Percentiles rank a stretch among this genome's conserved stretches.
Evolutionary conservation across 306 rosid species (phyloP).

Genomic region (Quercus wislizeni): DNA sequence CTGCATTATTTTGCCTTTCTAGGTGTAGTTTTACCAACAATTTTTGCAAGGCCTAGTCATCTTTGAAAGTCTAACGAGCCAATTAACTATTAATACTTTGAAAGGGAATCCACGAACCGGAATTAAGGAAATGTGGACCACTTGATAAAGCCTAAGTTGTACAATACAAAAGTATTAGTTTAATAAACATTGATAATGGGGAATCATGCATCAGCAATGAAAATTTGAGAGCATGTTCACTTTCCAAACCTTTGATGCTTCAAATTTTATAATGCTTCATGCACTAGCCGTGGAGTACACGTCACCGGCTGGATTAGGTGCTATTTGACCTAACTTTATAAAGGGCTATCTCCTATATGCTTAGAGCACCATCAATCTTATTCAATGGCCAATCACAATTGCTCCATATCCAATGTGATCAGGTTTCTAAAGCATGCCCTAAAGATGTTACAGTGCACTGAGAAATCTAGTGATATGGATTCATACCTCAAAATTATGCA

Average conservation of each 20-base stretch:
- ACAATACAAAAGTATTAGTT: neutral
- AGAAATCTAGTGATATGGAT: too few species aligned
- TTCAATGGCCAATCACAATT: neutral
- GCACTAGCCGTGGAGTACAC: slow-evolving; percentile 38
- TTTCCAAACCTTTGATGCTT: slow-evolving; percentile 28
- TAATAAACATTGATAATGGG: slow-evolving; percentile 24
- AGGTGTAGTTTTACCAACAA: slow-evolving; percentile 24
- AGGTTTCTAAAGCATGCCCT: too few species aligned
- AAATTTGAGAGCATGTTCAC: slow-evolving; percentile 26
- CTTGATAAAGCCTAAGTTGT: slow-evolving; percentile 26
- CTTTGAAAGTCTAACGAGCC: slow-evolving; percentile 27
- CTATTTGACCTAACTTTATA: neutral
- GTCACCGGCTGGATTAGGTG: slow-evolving; percentile 16
- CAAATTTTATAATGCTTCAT: slow-evolving; percentile 17
- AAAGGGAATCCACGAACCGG: slow-evolving; percentile 34
- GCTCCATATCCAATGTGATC: neutral
- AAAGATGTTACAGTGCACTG: too few species aligned
- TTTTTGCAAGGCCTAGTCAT: neutral
- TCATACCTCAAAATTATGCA: neutral
- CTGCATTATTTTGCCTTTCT: slow-evolving; percentile 9
- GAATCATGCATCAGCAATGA: slow-evolving; percentile 21
- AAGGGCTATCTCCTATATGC: neutral
- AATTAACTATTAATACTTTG: slow-evolving; percentile 24
- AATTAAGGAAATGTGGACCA: slow-evolving; percentile 36
- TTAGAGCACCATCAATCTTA: neutral